phyloP scores from a whole-genome alignment of 306 rosid species.

The Mucuna pruriens region DNA sequence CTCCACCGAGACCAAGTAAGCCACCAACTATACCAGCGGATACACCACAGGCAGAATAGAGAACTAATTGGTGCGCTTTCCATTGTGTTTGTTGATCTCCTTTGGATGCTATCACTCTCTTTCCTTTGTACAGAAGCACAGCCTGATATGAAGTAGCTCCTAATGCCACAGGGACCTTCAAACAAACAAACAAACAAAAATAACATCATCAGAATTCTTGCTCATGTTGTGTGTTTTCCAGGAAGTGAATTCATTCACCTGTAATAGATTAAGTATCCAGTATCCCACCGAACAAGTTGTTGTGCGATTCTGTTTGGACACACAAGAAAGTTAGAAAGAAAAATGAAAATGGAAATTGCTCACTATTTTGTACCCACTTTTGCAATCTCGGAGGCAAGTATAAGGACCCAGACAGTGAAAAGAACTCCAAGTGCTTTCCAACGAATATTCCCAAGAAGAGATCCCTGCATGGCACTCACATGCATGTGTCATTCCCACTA shows the following conservation, averaged over 20 bases:
- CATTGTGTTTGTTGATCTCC: conserved; percentile 61
- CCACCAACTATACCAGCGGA: conserved; percentile 74
- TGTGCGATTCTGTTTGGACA: conserved; percentile 48
- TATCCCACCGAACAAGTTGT: conserved; percentile 52
- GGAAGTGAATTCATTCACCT: conserved; percentile 38
- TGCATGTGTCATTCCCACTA: neutral
- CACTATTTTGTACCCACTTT: conserved; percentile 14
- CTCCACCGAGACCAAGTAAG: conserved; percentile 76
- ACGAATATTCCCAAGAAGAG: conserved; percentile 38
- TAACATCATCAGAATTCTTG: neutral
- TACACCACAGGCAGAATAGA: conserved; percentile 56
- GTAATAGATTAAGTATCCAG: conserved; percentile 55
- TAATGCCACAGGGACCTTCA: conserved; percentile 36
- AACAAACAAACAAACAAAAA: neutral
- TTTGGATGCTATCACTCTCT: conserved; percentile 60
- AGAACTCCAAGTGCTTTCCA: conserved; percentile 59
- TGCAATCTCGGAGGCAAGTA: conserved; percentile 22
- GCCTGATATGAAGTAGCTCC: conserved; percentile 23
- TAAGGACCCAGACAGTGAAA: conserved; percentile 53
- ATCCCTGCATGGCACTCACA: conserved; percentile 44
- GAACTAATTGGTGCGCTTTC: conserved; percentile 50
- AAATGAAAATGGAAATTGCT: neutral
- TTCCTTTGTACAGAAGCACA: conserved; percentile 51
- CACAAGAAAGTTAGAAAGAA: neutral
- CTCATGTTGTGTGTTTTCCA: neutral